A percentile compares a stretch with the other conserved stretches of the same genome.
Conservation (phyloP, 371 early-diverging fungal genomes). For the Mucor plumbeus region DNA sequence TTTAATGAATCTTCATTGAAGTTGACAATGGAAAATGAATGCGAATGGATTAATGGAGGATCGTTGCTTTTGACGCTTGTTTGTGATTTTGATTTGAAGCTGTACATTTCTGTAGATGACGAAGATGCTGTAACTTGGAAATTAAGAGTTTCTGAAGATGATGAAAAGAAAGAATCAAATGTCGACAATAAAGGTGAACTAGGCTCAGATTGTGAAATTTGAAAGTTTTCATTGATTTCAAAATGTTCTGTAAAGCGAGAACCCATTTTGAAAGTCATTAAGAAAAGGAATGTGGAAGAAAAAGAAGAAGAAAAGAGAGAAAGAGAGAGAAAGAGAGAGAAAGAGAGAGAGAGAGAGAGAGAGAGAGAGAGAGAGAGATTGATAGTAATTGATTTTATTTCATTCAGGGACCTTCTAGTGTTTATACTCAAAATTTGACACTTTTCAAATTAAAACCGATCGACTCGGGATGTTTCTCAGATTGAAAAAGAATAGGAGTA, state of each 20-base stretch:
- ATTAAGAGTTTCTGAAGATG: conserved; percentile 1
- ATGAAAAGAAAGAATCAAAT: not conserved
- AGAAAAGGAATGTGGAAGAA: not conserved
- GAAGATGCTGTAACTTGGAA: not conserved
- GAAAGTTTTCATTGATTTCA: conserved; percentile 14
- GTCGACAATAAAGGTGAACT: not conserved
- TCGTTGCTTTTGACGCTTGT: not conserved
- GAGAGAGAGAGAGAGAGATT: too few species aligned
- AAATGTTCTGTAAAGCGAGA: conserved; percentile 34
- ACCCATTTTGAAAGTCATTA: conserved; percentile 1
- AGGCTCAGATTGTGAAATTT: conserved; percentile 5
- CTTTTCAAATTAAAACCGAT: not conserved
- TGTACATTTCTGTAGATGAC: not conserved
- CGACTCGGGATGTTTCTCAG: not conserved
- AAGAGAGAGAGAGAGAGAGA: too few species aligned
- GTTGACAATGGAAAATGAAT: not conserved
- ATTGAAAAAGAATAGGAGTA: not conserved
- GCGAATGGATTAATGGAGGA: not conserved
- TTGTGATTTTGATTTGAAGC: not conserved
- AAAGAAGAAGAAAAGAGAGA: not conserved
- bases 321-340: too few species aligned
- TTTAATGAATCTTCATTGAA: not conserved
- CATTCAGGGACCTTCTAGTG: not conserved
- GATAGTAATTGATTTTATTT: too few species aligned
- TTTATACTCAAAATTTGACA: not conserved